Evolutionary conservation across 2,329 filamentous ascomycete genomes (phyloP), one percentile per base, ranked within the genome.

Genomic region (Paecilomyces sp.): DNA sequence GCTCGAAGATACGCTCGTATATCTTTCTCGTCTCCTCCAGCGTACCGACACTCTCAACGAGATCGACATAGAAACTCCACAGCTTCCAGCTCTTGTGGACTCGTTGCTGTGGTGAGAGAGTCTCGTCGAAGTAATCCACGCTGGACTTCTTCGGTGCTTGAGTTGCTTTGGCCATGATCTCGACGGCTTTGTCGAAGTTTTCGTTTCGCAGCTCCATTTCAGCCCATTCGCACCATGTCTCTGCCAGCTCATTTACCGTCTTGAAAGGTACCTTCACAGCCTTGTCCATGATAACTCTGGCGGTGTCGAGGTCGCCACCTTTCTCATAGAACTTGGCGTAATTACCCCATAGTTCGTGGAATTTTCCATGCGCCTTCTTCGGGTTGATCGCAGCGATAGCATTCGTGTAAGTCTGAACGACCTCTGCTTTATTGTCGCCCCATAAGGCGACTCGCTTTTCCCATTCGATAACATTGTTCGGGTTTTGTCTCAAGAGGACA

Each of bases 61-160:
- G 84, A 73, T 99, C 94, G 50, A 99, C 92, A 68, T 99, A 99
- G 80, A 99, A 99, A 76, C 92, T 96, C 94, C 94, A 99, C 11
- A 99, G 79, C 74, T 97, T 99, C 94, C 94, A 99, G 72, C 91
- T 96, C 81, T 99, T 99, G 79, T 99, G 94, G 2, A 99, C 90
- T 63, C 95, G 86, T 78, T 97, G 94, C 73, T 99, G 94, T 3
- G 94, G 93, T 1, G 91, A 92, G 6, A 99, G 80, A 0, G 85
- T 91, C 72, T 99, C 95, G 72, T 99, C 94, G 70, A 97, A 99
- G 73, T 97, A 99, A 78, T 99, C 94, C n/a, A 99, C 92, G 1
- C 87, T 95, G n/a, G 93, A 97, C 65, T 91, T 83, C 76, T 97
- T 97, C 0, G 94, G 92, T n/a, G 94, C 91, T 74, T 96, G 92